phyloP scores from a whole-genome alignment of 2,329 filamentous ascomycete genomes.

The Pseudocercospora macadamiae region DNA sequence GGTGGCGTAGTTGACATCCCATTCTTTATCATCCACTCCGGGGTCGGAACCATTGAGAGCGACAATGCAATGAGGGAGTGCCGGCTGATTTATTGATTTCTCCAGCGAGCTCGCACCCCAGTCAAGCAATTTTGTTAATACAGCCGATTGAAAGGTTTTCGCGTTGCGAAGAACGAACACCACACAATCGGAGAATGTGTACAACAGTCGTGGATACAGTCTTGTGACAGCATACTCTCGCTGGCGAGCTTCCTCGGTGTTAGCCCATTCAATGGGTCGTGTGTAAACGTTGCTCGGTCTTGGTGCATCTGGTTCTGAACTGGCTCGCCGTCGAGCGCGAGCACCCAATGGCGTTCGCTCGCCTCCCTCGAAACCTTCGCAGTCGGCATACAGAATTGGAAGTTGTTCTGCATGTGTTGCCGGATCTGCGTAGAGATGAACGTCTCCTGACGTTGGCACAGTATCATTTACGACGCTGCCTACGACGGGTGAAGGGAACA shows the following conservation, averaged over 20 bases:
- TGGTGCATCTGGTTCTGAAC: conserved; percentile 21
- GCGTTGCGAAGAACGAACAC: conserved; percentile 48
- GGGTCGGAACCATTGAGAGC: conserved; percentile 46
- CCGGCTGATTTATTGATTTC: conserved; percentile 58
- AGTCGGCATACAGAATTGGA: conserved; percentile 56
- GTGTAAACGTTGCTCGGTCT: conserved; percentile 27
- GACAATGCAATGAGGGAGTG: conserved; percentile 59
- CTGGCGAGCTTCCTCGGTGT: conserved; percentile 34
- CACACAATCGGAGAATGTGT: conserved; percentile 49
- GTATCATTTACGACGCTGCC: conserved; percentile 45
- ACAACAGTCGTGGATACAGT: conserved; percentile 47
- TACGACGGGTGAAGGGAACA: conserved; percentile 49
- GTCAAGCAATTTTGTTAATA: conserved; percentile 46
- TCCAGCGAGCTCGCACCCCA: conserved; percentile 58
- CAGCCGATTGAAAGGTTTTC: conserved; percentile 42
- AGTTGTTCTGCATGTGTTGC: conserved; percentile 41
- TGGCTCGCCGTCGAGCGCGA: conserved; percentile 25
- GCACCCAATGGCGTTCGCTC: conserved; percentile 45
- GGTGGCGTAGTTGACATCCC: conserved; percentile 39
- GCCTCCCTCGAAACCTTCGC: conserved; percentile 57
- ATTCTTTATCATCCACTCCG: conserved; percentile 38
- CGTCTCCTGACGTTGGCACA: conserved; percentile 54
- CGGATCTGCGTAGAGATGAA: conserved; percentile 58
- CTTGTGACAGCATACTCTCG: conserved; percentile 44
- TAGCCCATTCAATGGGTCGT: conserved; percentile 39